Conservation (phyloP, 768 basidiomycete genomes). For the Cystobasidium tubakii region DNA sequence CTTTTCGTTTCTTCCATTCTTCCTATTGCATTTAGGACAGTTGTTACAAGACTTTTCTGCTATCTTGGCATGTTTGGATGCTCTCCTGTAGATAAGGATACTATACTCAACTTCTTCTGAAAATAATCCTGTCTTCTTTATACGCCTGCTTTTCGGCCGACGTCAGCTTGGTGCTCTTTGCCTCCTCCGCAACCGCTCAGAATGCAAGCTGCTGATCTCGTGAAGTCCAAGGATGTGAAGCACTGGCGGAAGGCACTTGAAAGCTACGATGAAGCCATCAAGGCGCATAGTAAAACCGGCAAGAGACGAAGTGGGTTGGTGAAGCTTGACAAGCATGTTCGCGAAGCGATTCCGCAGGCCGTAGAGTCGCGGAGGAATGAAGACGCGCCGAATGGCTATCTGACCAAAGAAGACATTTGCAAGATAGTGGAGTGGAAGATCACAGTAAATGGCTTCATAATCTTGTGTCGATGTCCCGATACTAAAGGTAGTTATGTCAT, state of each 20-base stretch:
- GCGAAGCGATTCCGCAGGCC: not conserved
- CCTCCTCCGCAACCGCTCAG: not conserved
- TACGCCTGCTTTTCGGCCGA: not conserved
- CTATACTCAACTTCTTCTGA: not conserved
- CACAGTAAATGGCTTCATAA: slow-evolving; percentile 21
- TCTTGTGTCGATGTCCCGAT: no score
- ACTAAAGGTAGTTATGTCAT: not conserved
- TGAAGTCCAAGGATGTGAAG: not conserved
- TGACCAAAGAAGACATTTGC: slow-evolving; percentile 34
- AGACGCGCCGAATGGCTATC: not conserved
- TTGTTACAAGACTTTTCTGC: no score
- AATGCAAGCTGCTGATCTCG: slow-evolving; percentile 1
- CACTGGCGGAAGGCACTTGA: slow-evolving; percentile 2
- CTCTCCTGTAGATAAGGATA: not conserved
- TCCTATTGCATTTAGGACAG: not conserved
- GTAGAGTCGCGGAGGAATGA: not conserved
- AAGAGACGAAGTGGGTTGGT: slow-evolving; percentile 25
- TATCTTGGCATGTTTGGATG: no score
- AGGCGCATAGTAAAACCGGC: not conserved
- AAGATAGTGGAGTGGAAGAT: slow-evolving; percentile 42
- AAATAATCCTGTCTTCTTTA: not conserved
- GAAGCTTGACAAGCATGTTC: slow-evolving; percentile 15
- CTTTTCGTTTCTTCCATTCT: not conserved
- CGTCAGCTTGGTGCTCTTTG: not conserved
- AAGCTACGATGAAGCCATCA: slow-evolving; percentile 1